Percentiles rank a stretch among this genome's conserved stretches.
Evolutionary conservation across 768 basidiomycete genomes (phyloP).

Genomic region (Phanerodontia chrysosporium): DNA sequence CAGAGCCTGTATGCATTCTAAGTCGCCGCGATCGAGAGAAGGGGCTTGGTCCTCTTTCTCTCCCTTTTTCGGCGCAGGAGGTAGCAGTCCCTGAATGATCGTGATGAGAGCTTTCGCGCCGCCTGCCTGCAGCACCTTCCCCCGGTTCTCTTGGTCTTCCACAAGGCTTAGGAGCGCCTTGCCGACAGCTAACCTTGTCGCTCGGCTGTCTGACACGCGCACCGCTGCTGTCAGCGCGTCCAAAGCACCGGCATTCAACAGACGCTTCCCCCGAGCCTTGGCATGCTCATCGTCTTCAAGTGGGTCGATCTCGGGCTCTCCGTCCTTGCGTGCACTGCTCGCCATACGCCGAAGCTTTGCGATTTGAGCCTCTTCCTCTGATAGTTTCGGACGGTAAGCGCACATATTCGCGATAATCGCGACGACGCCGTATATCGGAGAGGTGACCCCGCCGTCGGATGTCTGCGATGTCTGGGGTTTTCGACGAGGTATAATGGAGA

Average conservation of each 20-base stretch:
- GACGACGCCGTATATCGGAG: slow-evolving; percentile 74
- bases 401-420: slow-evolving; percentile 74
- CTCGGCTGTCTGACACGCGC: slow-evolving; percentile 55
- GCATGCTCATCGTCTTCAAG: slow-evolving; percentile 70
- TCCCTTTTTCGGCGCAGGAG: slow-evolving; percentile 27
- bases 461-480: slow-evolving; percentile 29
- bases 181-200: slow-evolving; percentile 54
- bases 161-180: slow-evolving; percentile 66
- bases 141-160: slow-evolving; percentile 75
- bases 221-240: slow-evolving; percentile 56
- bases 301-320: slow-evolving; percentile 7
- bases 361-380: slow-evolving; percentile 79
- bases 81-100: slow-evolving; percentile 48
- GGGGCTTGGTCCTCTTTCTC: slow-evolving; percentile 17
- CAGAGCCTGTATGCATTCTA: slow-evolving; percentile 79
- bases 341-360: slow-evolving; percentile 79
- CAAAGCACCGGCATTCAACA: slow-evolving; percentile 61
- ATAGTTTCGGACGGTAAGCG: slow-evolving; percentile 63
- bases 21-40: slow-evolving; percentile 38
- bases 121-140: slow-evolving; percentile 71
- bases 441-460: slow-evolving; percentile 34
- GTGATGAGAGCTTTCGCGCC: slow-evolving; percentile 63
- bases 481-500: slow-evolving; percentile 50
- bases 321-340: slow-evolving; percentile 30
- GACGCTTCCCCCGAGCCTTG: slow-evolving; percentile 49